Evolutionary conservation across 169 alveolate genomes (phyloP).

Genomic region (Plasmodium relictum): DNA sequence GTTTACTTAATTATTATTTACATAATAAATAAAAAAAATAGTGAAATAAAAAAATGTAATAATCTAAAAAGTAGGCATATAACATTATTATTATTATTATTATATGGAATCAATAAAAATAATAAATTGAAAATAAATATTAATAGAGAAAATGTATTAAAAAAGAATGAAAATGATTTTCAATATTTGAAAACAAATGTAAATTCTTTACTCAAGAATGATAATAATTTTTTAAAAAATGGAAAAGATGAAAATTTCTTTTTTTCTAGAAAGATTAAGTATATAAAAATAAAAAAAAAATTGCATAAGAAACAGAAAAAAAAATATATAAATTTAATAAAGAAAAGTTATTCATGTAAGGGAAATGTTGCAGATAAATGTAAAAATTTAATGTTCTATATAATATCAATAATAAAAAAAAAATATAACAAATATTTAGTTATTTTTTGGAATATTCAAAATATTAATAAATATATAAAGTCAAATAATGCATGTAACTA

Average conservation of each 20-base stretch:
- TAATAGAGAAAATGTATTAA: not conserved
- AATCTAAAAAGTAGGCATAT: too few species aligned
- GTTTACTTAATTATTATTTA: too few species aligned
- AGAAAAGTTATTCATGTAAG: too few species aligned
- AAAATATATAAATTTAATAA: too few species aligned
- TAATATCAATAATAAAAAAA: not conserved
- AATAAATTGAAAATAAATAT: too few species aligned
- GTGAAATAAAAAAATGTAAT: too few species aligned
- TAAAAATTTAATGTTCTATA: too few species aligned
- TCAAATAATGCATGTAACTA: not conserved
- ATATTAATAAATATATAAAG: not conserved
- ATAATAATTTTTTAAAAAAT: not conserved
- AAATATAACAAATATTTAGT: not conserved
- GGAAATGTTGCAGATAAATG: too few species aligned
- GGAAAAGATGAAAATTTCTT: not conserved
- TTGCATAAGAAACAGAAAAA: not conserved
- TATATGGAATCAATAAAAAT: too few species aligned
- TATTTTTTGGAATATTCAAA: not conserved
- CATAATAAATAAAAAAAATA: too few species aligned
- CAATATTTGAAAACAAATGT: too few species aligned
- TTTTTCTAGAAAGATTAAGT: conserved; percentile 7
- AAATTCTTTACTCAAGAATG: not conserved
- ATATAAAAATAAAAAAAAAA: conserved; percentile 11
- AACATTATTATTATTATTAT: too few species aligned
- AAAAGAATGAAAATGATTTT: not conserved